Evolutionary conservation across 1,139 yeast genomes (phyloP), one percentile per base, ranked within the genome.

Genomic region (Candida neerlandica): DNA sequence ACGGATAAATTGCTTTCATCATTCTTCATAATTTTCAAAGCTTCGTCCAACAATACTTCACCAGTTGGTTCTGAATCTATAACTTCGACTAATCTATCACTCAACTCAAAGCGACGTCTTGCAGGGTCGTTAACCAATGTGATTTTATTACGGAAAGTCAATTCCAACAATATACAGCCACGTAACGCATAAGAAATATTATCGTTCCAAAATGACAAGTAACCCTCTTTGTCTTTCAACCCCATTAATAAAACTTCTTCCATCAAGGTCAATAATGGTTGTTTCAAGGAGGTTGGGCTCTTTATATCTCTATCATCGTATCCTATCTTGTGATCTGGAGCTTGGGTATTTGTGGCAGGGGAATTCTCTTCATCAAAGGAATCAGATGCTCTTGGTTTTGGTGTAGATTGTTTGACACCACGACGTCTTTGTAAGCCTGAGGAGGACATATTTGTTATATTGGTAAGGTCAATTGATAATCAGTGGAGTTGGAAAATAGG

Each of bases 141-240:
- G 62, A 94, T 90, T 63, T 87, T 88, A 51, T 91, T 92, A 60
- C 98, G 82, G 63, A 94, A 82, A 1, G 98, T 96, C 67, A 94
- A 78, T 68, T 94, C 99, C 69, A 94, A 80, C 51, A 94, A 65
- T 55, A 94, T 94, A 65, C 97, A 89, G 11, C 99, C 99, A 60
- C 99, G 84, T 53, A 94, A 79, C 1, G 97, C 97, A 70, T 94
- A 95, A 27, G 97, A 90, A 51, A 94, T 92, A 67, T 90, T 92
- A 69, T 94, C 99, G 67, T 94, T 95, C 99, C 99, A 94, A 69
- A 94, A 94, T 19, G 97, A 90, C 51, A 94, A 77, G 67, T 92
- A 91, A 5, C 99, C 99, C 69, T 94, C 98, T 61, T 88, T 87
- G 67, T 94, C 99, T 65, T 94, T 92, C 57, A 94, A 78, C 2